A percentile compares a stretch with the other conserved stretches of the same genome.
Conservation (phyloP, 352 stramenopile species). For the Pythium grandisporangium region DNA sequence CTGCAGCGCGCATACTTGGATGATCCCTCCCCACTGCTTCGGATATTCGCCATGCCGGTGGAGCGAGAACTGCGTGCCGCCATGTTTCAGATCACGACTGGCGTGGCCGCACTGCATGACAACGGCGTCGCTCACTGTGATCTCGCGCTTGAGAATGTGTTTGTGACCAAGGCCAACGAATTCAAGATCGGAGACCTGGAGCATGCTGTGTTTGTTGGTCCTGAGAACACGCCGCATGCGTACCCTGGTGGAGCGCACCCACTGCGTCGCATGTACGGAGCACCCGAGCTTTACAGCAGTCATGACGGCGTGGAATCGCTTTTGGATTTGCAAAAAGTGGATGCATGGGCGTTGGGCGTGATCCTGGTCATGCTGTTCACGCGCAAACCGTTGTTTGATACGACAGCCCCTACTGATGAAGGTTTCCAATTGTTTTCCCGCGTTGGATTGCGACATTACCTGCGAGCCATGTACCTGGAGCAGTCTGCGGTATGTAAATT, state of each 20-base stretch:
- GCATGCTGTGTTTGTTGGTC: constrained; percentile 40
- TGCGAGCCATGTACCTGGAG: constrained; percentile 58
- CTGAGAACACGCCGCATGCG: constrained; percentile 27
- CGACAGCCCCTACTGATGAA: constrained; percentile 26
- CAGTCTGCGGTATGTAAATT: constrained; percentile 45
- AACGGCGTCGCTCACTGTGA: constrained; percentile 59
- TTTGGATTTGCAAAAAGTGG: constrained; percentile 41
- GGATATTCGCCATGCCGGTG: constrained; percentile 20
- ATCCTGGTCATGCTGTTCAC: constrained; percentile 50
- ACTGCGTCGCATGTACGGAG: constrained; percentile 36
- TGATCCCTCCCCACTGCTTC: constrained; percentile 25
- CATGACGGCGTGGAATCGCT: constrained; percentile 5
- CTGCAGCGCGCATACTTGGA: constrained; percentile 43
- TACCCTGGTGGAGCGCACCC: constrained; percentile 16
- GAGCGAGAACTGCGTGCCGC: constrained; percentile 37
- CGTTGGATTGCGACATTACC: constrained; percentile 35
- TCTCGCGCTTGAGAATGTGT: constrained; percentile 69
- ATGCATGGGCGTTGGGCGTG: constrained; percentile 52
- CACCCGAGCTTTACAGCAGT: constrained; percentile 30
- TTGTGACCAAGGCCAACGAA: constrained; percentile 41
- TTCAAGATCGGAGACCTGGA: constrained; percentile 70
- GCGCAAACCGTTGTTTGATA: constrained; percentile 47
- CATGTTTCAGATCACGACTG: constrained; percentile 84
- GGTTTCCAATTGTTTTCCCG: constrained; percentile 41
- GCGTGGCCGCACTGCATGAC: constrained; percentile 37